Percentiles rank a stretch among this genome's conserved stretches.
phyloP scores from a whole-genome alignment of 2,329 filamentous ascomycete species.

The Ramularia endophylla region DNA sequence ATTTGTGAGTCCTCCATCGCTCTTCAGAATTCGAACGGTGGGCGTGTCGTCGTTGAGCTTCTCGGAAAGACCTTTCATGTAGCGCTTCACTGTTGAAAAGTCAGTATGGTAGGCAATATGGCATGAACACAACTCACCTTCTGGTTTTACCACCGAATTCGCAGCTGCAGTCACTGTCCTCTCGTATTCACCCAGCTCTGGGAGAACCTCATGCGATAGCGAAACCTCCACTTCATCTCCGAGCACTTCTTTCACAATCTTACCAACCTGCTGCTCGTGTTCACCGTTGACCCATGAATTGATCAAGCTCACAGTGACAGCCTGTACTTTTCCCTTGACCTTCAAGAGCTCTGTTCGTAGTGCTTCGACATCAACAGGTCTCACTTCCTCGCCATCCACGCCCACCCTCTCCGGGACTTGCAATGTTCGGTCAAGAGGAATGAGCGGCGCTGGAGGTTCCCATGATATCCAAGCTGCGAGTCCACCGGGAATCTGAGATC shows the following conservation, averaged over 20 bases:
- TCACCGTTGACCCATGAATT: slow-evolving; percentile 25
- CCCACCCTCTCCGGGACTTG: slow-evolving; percentile 22
- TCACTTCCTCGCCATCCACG: slow-evolving; percentile 20
- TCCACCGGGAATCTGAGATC: slow-evolving; percentile 23
- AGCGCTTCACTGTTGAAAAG: slow-evolving; percentile 15
- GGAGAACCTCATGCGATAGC: slow-evolving; percentile 21
- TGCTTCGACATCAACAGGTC: slow-evolving; percentile 19
- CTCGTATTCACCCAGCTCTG: slow-evolving; percentile 26
- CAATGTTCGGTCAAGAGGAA: slow-evolving; percentile 22
- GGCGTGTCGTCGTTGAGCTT: slow-evolving; percentile 22
- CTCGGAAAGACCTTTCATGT: slow-evolving; percentile 20
- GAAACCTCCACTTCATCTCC: slow-evolving; percentile 22
- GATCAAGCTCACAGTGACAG: slow-evolving; percentile 22
- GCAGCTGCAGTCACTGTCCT: slow-evolving; percentile 22
- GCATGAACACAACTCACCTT: slow-evolving; percentile 1
- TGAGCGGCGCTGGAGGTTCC: slow-evolving; percentile 22
- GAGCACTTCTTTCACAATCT: slow-evolving; percentile 22
- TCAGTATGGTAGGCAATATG: background rate
- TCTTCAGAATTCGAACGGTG: slow-evolving; percentile 23
- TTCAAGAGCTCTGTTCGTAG: slow-evolving; percentile 20
- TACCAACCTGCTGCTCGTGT: slow-evolving; percentile 21
- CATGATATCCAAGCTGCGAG: slow-evolving; percentile 25
- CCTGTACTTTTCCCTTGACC: slow-evolving; percentile 24
- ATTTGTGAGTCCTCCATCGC: slow-evolving; percentile 24
- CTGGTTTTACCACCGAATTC: slow-evolving; percentile 24